Percentiles rank a stretch among this genome's conserved stretches.
Conservation (phyloP, 495 filamentous ascomycete genomes). For the Cetradonia linearis region DNA sequence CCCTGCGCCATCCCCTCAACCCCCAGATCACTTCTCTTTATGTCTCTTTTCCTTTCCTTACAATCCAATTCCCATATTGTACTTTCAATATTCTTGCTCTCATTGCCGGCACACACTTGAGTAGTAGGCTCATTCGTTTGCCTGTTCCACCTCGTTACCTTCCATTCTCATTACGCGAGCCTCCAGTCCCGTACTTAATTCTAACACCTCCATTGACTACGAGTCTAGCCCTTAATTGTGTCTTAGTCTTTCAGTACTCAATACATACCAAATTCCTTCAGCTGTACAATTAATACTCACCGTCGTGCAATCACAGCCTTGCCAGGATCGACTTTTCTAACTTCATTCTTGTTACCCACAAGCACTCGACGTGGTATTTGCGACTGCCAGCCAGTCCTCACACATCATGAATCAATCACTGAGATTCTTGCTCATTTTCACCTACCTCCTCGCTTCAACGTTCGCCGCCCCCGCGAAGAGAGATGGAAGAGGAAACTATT, state of each 20-base stretch:
- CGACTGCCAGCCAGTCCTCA: constrained; percentile 27
- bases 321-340: not conserved
- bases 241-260: not conserved
- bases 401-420: constrained; percentile 30
- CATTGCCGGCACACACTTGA: not conserved
- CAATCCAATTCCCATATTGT: no score
- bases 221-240: constrained; percentile 1
- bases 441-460: constrained; percentile 12
- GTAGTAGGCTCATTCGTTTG: constrained; percentile 12
- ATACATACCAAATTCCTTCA: not conserved
- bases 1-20: not conserved
- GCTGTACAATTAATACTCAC: not conserved
- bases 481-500: constrained; percentile 36
- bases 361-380: constrained; percentile 18
- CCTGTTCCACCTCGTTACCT: not conserved
- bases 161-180: not conserved
- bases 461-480: constrained; percentile 30
- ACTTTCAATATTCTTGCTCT: not conserved
- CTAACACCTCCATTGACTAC: not conserved
- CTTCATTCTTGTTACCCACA: not conserved
- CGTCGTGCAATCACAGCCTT: not conserved
- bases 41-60: not conserved
- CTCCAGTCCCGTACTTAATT: not conserved
- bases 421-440: constrained; percentile 8
- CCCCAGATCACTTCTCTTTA: not conserved